Conservation (phyloP, 2,329 filamentous ascomycete species). For the Fusarium aywerte region DNA sequence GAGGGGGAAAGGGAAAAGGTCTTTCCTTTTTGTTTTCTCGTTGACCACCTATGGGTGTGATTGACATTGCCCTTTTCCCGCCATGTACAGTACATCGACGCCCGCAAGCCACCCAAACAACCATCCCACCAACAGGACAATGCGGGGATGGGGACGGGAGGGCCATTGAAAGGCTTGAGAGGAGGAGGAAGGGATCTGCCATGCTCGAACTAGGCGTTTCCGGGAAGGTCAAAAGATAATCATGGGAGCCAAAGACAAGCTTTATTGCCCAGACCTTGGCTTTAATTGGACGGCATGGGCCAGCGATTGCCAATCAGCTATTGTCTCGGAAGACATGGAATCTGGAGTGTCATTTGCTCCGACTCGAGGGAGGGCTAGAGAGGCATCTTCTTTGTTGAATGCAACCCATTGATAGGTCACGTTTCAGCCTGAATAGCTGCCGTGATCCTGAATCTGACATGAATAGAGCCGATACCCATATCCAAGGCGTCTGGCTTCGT, state of each 20-base stretch:
- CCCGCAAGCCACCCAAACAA: conserved; percentile 8
- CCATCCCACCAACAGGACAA: conserved; percentile 13
- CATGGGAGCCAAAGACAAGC: conserved; percentile 24
- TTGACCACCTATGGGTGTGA: neutral
- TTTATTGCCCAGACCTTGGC: conserved; percentile 10
- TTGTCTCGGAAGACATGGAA: conserved; percentile 22
- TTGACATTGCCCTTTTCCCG: neutral
- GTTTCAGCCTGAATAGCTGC: conserved; percentile 18
- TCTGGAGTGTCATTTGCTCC: conserved; percentile 2
- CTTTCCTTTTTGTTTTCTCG: conserved; percentile 25
- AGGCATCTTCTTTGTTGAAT: conserved; percentile 12
- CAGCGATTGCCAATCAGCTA: conserved; percentile 25
- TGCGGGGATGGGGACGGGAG: conserved; percentile 22
- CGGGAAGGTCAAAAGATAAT: conserved; percentile 27
- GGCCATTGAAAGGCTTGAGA: neutral
- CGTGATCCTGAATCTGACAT: conserved; percentile 16
- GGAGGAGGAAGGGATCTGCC: conserved; percentile 16
- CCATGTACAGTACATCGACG: conserved; percentile 24
- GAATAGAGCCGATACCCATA: conserved; percentile 3
- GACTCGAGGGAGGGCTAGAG: conserved; percentile 1
- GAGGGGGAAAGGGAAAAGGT: neutral
- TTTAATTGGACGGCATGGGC: conserved; percentile 27
- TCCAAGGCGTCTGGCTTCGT: neutral
- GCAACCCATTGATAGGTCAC: conserved; percentile 13
- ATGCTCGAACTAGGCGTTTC: conserved; percentile 29